phyloP scores from a whole-genome alignment of 768 basidiomycete species.

The Kwoniella sp. region DNA sequence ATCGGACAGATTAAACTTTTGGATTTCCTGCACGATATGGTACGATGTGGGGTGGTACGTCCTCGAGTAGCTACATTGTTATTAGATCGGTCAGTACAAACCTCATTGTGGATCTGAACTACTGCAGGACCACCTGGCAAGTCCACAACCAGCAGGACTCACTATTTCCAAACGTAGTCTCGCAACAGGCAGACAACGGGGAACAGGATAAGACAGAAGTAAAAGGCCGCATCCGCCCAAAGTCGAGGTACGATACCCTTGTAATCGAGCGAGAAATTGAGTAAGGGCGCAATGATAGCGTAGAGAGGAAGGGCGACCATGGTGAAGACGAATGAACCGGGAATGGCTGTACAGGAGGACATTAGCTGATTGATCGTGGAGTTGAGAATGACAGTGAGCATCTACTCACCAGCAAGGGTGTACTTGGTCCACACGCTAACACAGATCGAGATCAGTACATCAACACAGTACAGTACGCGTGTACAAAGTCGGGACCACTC shows the following conservation, averaged over 20 bases:
- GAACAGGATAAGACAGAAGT: constrained; percentile 79
- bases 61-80: constrained; percentile 86
- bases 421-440: constrained; percentile 98
- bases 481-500: constrained; percentile 58
- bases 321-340: constrained; percentile 95
- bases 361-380: no score
- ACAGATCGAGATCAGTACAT: no score
- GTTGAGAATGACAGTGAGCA: neutral
- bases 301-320: constrained; percentile 94
- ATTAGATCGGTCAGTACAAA: neutral
- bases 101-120: no score
- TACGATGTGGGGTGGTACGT: constrained; percentile 91
- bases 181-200: constrained; percentile 81
- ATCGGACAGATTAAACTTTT: constrained; percentile 96
- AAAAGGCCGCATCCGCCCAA: constrained; percentile 87
- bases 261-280: constrained; percentile 86
- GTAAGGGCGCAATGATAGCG: constrained; percentile 78
- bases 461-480: neutral
- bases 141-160: constrained; percentile 58
- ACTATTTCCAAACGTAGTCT: constrained; percentile 98
- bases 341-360: constrained; percentile 66
- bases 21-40: constrained; percentile 98
- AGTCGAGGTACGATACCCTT: constrained; percentile 82
- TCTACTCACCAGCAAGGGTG: constrained; percentile 68
- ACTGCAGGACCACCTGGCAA: constrained; percentile 1